Percentiles rank a stretch among this genome's conserved stretches.
phyloP scores from a whole-genome alignment of 108 stramenopile genomes.

The Stephanodiscus triporus region DNA sequence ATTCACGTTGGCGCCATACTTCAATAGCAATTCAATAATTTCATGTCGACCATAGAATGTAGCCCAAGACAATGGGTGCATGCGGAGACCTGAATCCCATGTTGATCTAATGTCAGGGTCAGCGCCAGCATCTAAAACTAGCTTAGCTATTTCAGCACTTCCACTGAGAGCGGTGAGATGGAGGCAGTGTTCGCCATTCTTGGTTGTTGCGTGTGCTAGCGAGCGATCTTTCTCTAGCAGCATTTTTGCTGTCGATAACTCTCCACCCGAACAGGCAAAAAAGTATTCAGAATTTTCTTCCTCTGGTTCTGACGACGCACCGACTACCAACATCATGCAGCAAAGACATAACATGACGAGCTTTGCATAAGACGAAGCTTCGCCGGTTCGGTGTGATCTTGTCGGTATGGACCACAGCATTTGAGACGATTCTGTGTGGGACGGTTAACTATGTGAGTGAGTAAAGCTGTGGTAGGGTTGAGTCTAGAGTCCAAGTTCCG shows the following conservation, averaged over 20 bases:
- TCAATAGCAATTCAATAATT: conserved; percentile 61
- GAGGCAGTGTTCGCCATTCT: conserved; percentile 79
- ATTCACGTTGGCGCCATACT: conserved; percentile 79
- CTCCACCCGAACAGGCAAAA: conserved; percentile 43
- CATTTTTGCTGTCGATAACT: conserved; percentile 24
- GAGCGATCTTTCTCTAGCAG: conserved; percentile 44
- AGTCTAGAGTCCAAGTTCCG: too few relatives aligned
- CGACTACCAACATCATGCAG: neutral
- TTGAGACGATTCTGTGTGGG: too few relatives aligned
- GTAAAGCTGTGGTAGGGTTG: too few relatives aligned
- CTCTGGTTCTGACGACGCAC: neutral
- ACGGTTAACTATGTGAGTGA: too few relatives aligned
- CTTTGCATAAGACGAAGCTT: neutral
- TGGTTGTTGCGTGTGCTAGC: conserved; percentile 35
- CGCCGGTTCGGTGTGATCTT: too few relatives aligned
- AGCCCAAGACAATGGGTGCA: conserved; percentile 87
- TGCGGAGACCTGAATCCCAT: conserved; percentile 68
- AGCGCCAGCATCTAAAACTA: conserved; percentile 63
- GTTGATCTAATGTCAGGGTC: conserved; percentile 81
- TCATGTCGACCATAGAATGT: conserved; percentile 76
- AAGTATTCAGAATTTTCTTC: conserved; percentile 44
- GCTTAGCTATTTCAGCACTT: conserved; percentile 49
- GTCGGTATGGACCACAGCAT: too few relatives aligned
- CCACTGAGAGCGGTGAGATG: conserved; percentile 76
- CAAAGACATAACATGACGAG: neutral